A percentile compares a stretch with the other conserved stretches of the same genome.
phyloP scores from a whole-genome alignment of 2,329 filamentous ascomycete genomes.

The Cercospora nicotianae region DNA sequence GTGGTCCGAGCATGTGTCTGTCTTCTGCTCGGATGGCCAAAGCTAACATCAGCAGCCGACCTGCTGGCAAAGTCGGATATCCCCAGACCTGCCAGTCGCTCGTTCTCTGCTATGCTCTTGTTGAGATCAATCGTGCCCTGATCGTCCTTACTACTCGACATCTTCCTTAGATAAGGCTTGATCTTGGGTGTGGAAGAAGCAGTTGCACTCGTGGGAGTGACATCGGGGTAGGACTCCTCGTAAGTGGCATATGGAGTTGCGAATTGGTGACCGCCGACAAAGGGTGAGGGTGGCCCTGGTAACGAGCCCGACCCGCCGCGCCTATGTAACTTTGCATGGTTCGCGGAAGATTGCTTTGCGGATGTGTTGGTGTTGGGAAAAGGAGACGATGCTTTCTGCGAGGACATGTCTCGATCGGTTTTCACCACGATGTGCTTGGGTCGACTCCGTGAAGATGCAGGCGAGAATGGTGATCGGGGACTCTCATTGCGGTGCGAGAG shows the following conservation, averaged over 20 bases:
- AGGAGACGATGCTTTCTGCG: slow-evolving; percentile 7
- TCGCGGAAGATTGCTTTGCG: slow-evolving; percentile 14
- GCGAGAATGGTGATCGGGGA: slow-evolving; percentile 12
- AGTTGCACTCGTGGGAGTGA: slow-evolving; percentile 16
- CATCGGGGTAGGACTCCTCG: slow-evolving; percentile 28
- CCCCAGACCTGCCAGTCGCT: slow-evolving; percentile 53
- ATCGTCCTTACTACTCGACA: slow-evolving; percentile 50
- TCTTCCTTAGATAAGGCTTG: slow-evolving; percentile 58
- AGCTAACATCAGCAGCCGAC: slow-evolving; percentile 48
- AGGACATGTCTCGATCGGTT: slow-evolving; percentile 21
- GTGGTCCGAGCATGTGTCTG: slow-evolving; percentile 54
- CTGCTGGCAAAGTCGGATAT: slow-evolving; percentile 52
- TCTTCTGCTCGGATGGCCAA: slow-evolving; percentile 42
- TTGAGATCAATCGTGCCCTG: slow-evolving; percentile 53
- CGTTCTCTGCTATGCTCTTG: slow-evolving; percentile 56
- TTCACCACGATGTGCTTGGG: not conserved
- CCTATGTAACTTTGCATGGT: slow-evolving; percentile 38
- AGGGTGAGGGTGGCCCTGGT: slow-evolving; percentile 30
- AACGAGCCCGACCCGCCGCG: slow-evolving; percentile 33
- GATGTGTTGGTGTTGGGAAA: slow-evolving; percentile 12
- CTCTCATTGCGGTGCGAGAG: slow-evolving; percentile 9
- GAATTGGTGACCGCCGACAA: slow-evolving; percentile 28
- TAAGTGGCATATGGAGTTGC: slow-evolving; percentile 37
- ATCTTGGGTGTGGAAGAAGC: slow-evolving; percentile 44
- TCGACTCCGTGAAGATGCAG: slow-evolving; percentile 1